phyloP scores from a whole-genome alignment of 371 early-diverging fungal genomes.

The Blakeslea trispora region DNA sequence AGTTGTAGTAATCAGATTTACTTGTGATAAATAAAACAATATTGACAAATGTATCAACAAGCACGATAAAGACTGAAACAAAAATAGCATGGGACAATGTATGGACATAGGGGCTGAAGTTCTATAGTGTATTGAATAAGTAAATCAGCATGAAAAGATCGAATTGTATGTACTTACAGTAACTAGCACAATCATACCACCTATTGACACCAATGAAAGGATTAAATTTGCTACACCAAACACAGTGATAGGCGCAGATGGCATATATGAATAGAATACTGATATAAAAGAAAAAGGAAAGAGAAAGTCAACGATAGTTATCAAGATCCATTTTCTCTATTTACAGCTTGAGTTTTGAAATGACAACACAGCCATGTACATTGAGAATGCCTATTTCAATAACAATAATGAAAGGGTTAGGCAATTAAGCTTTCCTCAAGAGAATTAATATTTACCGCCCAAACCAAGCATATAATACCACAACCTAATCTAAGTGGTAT shows the following conservation, averaged over 20 bases:
- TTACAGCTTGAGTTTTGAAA: slow-evolving; percentile 36
- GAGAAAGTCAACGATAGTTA: no score
- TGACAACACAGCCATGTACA: slow-evolving; percentile 37
- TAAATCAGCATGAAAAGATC: no score
- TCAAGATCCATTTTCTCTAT: background rate
- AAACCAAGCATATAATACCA: slow-evolving; percentile 28
- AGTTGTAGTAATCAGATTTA: slow-evolving; percentile 7
- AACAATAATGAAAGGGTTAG: background rate
- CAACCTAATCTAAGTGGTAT: slow-evolving; percentile 31
- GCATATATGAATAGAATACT: slow-evolving; percentile 35
- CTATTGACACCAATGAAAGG: slow-evolving; percentile 26
- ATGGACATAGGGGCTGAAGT: slow-evolving; percentile 1
- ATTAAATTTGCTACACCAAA: slow-evolving; percentile 31
- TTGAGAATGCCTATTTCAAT: slow-evolving; percentile 27
- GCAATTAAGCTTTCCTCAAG: background rate
- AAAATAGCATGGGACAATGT: slow-evolving; percentile 27
- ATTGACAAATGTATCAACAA: slow-evolving; percentile 30
- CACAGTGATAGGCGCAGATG: slow-evolving; percentile 19
- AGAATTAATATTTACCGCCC: slow-evolving; percentile 28
- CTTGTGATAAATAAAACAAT: slow-evolving; percentile 28
- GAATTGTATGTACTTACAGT: slow-evolving; percentile 24
- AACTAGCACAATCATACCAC: slow-evolving; percentile 23
- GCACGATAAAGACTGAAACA: slow-evolving; percentile 27
- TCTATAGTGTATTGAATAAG: no score
- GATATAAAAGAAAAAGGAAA: background rate